Conservation (phyloP, 345 rosid genomes). For the Moricandia arvensis region DNA sequence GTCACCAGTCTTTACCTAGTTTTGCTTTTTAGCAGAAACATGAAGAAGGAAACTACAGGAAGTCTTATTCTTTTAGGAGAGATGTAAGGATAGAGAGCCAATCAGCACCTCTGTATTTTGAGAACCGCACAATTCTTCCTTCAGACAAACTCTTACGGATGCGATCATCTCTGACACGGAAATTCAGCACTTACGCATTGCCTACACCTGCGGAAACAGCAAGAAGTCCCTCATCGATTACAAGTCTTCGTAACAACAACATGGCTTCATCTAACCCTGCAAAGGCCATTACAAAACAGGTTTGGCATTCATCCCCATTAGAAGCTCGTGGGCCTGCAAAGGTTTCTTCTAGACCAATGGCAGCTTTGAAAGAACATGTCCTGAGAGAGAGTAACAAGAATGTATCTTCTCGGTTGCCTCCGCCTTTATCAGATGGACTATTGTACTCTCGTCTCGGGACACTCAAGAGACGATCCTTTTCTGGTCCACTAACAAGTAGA, state of each 20-base stretch:
- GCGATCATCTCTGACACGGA: slow-evolving; percentile 55
- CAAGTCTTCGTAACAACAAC: slow-evolving; percentile 31
- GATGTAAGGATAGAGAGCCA: slow-evolving; percentile 47
- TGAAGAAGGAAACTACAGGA: slow-evolving; percentile 37
- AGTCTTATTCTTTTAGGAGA: slow-evolving; percentile 45
- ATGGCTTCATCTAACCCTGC: slow-evolving; percentile 37
- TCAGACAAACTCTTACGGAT: slow-evolving; percentile 50
- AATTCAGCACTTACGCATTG: slow-evolving; percentile 73
- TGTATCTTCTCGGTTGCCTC: slow-evolving; percentile 49
- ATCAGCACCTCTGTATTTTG: slow-evolving; percentile 80
- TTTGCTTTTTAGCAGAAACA: slow-evolving; percentile 49
- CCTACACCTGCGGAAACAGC: slow-evolving; percentile 75
- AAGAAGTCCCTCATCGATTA: slow-evolving; percentile 47
- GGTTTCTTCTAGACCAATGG: slow-evolving; percentile 41
- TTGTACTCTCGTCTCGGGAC: slow-evolving; percentile 54
- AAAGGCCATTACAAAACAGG: slow-evolving; percentile 42
- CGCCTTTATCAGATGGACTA: slow-evolving; percentile 58
- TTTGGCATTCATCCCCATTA: slow-evolving; percentile 80
- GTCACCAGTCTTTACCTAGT: slow-evolving; percentile 10
- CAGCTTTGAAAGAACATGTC: slow-evolving; percentile 33
- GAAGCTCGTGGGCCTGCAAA: slow-evolving; percentile 53
- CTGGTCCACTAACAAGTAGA: slow-evolving; percentile 72
- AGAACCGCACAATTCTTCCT: slow-evolving; percentile 45
- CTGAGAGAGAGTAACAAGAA: slow-evolving; percentile 63
- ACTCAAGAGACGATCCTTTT: slow-evolving; percentile 66